Evolutionary conservation across 1,284 basidiomycete genomes (phyloP), one percentile per base, ranked within the genome.

Genomic region (Schizophyllum commune): DNA sequence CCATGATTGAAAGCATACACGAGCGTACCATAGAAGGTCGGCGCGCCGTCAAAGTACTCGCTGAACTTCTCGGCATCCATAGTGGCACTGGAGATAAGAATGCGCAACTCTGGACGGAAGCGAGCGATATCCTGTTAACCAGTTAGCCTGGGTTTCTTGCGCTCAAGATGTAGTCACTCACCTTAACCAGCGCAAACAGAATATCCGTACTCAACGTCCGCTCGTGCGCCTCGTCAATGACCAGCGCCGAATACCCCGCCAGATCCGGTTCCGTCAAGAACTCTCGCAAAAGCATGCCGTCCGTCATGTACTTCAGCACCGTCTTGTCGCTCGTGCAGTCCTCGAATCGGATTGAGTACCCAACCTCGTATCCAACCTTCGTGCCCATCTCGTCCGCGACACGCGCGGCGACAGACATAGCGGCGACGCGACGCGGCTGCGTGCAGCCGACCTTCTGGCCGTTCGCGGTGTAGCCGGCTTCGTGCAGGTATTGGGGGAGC

Each of bases 311-410:
- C 77, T 98, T 98, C 70, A 98, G 80, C 47, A 95, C 89, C 1
- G 96, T 98, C 79, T 95, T 98, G 79, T 96, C 95, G 75, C 93
- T 96, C 9, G 97, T 99, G 74, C 95, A 97, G 74, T 99, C 96
- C 75, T 99, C 97, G 77, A 99, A 99, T 39, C 97, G 93, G 68
- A 99, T 99, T 33, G 94, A 95, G 75, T 99, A 99, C 15, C 97
- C 97, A 63, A 98, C 96, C 75, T 98, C 96, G 67, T 96, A 91
- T 2, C 97, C 97, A 21, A 99, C 86, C 70, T 97, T 91, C 5
- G 89, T 91, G 4, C 96, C 97, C 89, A 99, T 94, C 76, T 99
- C 97, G 65, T 99, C 97, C 0, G 96, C 96, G 3, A 99, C 97
- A 77, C 97, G 95, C 4, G 95, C 94, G 1, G 97, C 97, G 57